Base-by-base conservation (phyloP, 441 rosid genomes). In the Biscutella laevigata region DNA sequence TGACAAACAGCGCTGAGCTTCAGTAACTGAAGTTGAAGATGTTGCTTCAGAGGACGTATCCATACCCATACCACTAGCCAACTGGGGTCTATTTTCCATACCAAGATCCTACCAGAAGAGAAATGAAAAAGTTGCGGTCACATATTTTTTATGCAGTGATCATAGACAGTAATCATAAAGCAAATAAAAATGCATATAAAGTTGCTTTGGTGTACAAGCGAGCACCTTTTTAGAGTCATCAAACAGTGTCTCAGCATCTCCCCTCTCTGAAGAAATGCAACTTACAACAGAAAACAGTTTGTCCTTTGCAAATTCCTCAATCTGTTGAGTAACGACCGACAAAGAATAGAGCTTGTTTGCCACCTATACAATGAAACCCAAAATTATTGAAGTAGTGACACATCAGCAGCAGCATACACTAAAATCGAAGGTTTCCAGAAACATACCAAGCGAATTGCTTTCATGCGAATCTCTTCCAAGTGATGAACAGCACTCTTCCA, bases 401-500 rank as follows among this genome's bases (percentile, higher is more conserved):
- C 57, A 57, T 42, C 46, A 45, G 40, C 59, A 49, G 53, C 34
- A 19, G 29, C 24, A 46, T 56, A 33, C 57, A 53, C 39, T 69
- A n/a, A 46, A 21, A 61, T 53, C 37, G 28, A 57, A 68, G 48
- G 65, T 51, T 53, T 58, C 51, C 25, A 29, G 30, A 66, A 37
- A 42, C 66, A 53, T 81, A 94, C 99, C 95, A 94, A 75, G 44
- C 97, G 95, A 53, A 86, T 87, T 39, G 99, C 99, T 82, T 86
- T 94, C 99, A 84, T 86, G 57, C 97, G 96, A 54, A 89, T 94
- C 74, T 89, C 99, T 79, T 89, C 99, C 77, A 60, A 71, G 66
- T 72, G 80, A 77, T 94, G 94, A 85, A 86, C 92, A 66, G 97
- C 79, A 79, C 96, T 84, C 99, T 89, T 70, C 64, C 52, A 62